These are phyloP conservation scores for Auricularia sp. DNA, from an alignment of 768 basidiomycete species.

Conservation along the genomic window DNA sequence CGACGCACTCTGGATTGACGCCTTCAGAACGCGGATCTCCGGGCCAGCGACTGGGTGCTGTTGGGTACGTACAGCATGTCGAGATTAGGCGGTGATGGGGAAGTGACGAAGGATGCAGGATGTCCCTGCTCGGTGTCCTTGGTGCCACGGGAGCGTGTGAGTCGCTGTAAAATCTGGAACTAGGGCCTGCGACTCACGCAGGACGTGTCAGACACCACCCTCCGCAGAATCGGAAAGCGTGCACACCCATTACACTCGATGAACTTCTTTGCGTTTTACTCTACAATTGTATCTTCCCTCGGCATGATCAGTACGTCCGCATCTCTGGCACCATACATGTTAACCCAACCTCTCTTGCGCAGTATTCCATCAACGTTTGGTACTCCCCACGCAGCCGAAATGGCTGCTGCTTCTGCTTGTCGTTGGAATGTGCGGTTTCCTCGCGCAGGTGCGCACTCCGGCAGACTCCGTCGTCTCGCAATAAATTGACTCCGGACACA, in stretches of 20 bases:
- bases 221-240: constrained; percentile 63
- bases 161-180: constrained; percentile 16
- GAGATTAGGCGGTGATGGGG: background rate
- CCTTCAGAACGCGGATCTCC: constrained; percentile 14
- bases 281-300: constrained; percentile 31
- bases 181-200: background rate
- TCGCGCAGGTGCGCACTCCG: constrained; percentile 19
- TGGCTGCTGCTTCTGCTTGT: constrained; percentile 14
- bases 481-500: constrained; percentile 13
- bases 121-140: constrained; percentile 54
- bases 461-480: background rate
- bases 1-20: background rate
- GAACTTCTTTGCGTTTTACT: constrained; percentile 52
- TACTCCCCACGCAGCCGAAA: constrained; percentile 13
- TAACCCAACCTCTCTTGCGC: constrained; percentile 14
- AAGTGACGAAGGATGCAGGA: constrained; percentile 22
- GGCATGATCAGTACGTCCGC: constrained; percentile 15
- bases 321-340: background rate
- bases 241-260: constrained; percentile 69
- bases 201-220: constrained; percentile 29
- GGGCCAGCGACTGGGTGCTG: constrained; percentile 43
- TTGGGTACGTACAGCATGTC: constrained; percentile 31
- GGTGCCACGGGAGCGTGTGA: constrained; percentile 61
- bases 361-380: constrained; percentile 9
- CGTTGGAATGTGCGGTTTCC: constrained; percentile 29